Evolutionary conservation across 345 rosid species (phyloP).

Genomic region (Citrus australasica): DNA sequence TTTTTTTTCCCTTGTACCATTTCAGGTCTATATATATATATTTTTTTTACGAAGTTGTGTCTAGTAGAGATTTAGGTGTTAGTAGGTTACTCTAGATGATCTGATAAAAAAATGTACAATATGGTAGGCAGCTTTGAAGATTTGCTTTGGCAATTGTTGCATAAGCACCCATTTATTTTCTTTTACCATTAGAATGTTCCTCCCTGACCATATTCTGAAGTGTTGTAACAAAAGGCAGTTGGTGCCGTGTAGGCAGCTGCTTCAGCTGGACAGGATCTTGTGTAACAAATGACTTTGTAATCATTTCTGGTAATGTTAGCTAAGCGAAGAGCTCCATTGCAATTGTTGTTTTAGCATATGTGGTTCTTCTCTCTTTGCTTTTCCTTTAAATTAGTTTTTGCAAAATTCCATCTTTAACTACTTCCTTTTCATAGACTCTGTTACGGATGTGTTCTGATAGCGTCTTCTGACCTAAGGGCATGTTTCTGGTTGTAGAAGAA

Average conservation of each 20-base stretch:
- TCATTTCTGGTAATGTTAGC: neutral
- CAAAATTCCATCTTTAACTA: neutral
- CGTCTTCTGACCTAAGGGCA: too few relatives aligned
- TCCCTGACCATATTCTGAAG: neutral
- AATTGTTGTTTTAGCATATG: neutral
- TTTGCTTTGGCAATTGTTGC: neutral
- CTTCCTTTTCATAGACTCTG: too few relatives aligned
- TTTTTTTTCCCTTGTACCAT: neutral
- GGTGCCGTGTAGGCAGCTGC: too few relatives aligned
- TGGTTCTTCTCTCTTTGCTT: neutral
- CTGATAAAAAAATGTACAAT: neutral
- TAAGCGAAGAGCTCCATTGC: neutral
- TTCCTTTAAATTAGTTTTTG: neutral
- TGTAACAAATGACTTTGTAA: too few relatives aligned
- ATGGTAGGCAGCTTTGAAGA: neutral
- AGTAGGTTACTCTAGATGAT: neutral
- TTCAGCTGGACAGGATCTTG: neutral
- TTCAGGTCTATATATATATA: neutral
- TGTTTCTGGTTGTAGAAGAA: too few relatives aligned
- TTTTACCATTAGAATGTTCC: neutral
- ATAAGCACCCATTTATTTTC: neutral
- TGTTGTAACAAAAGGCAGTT: neutral
- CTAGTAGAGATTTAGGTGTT: conserved; percentile 3
- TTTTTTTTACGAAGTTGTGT: neutral
- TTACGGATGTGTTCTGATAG: too few relatives aligned